Percentiles rank a stretch among this genome's conserved stretches.
Evolutionary conservation across 2,329 filamentous ascomycete genomes (phyloP).

Genomic region (Aspergillus sp.): DNA sequence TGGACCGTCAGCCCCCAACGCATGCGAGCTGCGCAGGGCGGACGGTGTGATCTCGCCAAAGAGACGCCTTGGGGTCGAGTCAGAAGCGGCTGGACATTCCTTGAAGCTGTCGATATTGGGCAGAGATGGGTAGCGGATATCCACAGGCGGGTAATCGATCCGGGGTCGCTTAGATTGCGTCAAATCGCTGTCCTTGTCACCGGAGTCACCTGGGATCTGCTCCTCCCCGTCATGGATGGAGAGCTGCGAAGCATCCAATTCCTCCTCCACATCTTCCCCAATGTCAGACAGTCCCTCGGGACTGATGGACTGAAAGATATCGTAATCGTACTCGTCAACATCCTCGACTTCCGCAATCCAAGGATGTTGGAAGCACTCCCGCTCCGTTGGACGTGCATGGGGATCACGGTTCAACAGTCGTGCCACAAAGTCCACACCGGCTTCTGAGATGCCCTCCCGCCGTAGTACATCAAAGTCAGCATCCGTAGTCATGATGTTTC

Average conservation of each 20-base stretch:
- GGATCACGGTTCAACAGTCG: slow-evolving; percentile 83
- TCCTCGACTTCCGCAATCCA: slow-evolving; percentile 66
- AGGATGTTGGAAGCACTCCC: slow-evolving; percentile 66
- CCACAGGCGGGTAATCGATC: slow-evolving; percentile 28
- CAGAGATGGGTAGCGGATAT: slow-evolving; percentile 44
- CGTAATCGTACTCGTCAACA: slow-evolving; percentile 63
- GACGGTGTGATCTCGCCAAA: slow-evolving; percentile 63
- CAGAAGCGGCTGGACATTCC: slow-evolving; percentile 23
- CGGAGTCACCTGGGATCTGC: slow-evolving; percentile 30
- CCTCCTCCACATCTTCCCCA: slow-evolving; percentile 39
- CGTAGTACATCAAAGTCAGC: slow-evolving; percentile 67
- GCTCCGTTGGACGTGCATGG: slow-evolving; percentile 70
- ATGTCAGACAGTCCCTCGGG: slow-evolving; percentile 34
- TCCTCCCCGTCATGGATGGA: slow-evolving; percentile 54
- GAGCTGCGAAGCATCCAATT: slow-evolving; percentile 60
- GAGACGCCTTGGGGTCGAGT: slow-evolving; percentile 44
- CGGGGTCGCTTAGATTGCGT: slow-evolving; percentile 37
- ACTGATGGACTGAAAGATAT: slow-evolving; percentile 55
- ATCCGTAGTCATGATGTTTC: slow-evolving; percentile 75
- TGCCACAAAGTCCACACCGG: slow-evolving; percentile 70
- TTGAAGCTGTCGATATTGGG: slow-evolving; percentile 39
- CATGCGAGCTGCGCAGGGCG: slow-evolving; percentile 53
- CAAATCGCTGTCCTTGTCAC: slow-evolving; percentile 32
- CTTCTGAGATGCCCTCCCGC: slow-evolving; percentile 57
- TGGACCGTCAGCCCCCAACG: slow-evolving; percentile 37